A percentile compares a stretch with the other conserved stretches of the same genome.
Conservation (phyloP, 768 basidiomycete species). For the Gloeostereum incarnatum region DNA sequence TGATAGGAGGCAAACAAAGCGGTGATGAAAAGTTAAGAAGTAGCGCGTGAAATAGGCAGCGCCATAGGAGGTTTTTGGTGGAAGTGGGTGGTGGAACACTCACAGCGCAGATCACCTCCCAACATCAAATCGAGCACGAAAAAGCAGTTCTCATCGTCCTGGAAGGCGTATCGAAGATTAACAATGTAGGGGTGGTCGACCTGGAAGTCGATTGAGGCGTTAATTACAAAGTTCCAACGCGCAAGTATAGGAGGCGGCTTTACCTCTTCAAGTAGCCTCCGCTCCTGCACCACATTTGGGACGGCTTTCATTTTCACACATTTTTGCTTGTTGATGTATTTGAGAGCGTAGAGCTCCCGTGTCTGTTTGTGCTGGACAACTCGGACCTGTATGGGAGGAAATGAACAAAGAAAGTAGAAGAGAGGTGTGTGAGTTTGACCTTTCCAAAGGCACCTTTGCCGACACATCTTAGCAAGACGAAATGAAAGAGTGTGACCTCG, state of each 20-base stretch:
- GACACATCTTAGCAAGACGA: conserved; percentile 89
- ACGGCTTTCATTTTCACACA: conserved; percentile 99
- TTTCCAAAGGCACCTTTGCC: conserved; percentile 99
- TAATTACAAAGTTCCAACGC: conserved; percentile 10
- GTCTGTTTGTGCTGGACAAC: conserved; percentile 99
- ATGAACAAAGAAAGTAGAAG: conserved; percentile 1
- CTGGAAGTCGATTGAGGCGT: conserved; percentile 26
- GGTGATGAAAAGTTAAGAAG: conserved; percentile 10
- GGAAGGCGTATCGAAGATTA: conserved; percentile 93
- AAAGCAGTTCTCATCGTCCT: conserved; percentile 98
- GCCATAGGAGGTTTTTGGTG: conserved; percentile 6
- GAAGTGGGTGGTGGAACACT: conserved; percentile 17
- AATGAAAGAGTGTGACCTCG: conserved; percentile 95
- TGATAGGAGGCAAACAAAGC: no score
- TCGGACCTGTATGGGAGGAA: conserved; percentile 62
- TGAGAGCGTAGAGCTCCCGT: conserved; percentile 93
- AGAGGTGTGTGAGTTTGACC: conserved; percentile 32
- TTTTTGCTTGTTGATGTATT: conserved; percentile 98
- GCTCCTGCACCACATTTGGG: conserved; percentile 94
- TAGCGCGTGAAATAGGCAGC: not conserved
- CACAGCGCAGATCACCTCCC: conserved; percentile 90
- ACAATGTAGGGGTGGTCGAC: conserved; percentile 95
- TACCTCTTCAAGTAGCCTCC: conserved; percentile 92
- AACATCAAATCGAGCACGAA: conserved; percentile 97
- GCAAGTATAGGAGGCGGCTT: conserved; percentile 7